Percentiles rank a stretch among this genome's conserved stretches.
phyloP scores from a whole-genome alignment of 305 asterid species.

The Solanum hybrid region DNA sequence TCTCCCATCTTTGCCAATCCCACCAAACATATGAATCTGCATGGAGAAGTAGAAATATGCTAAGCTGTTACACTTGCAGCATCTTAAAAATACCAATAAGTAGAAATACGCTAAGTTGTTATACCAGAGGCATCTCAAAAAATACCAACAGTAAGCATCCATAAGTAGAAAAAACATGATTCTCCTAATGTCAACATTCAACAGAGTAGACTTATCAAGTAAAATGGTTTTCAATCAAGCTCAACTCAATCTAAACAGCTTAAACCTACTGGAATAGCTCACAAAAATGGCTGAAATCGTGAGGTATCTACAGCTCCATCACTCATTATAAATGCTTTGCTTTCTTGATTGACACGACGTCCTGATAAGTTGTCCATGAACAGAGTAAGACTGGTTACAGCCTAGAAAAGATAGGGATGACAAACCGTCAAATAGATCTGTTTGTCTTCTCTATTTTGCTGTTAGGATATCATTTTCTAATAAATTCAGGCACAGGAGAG shows the following conservation, averaged over 20 bases:
- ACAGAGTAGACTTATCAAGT: background rate
- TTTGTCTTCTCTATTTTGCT: background rate
- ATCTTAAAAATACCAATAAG: background rate
- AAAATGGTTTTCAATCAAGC: background rate
- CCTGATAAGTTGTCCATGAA: background rate
- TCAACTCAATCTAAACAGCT: background rate
- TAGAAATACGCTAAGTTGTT: background rate
- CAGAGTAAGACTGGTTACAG: background rate
- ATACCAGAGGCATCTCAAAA: background rate
- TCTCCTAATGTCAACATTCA: background rate
- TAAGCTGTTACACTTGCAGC: conserved; percentile 10
- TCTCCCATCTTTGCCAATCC: conserved; percentile 99
- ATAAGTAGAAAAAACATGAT: background rate
- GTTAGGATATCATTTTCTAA: background rate
- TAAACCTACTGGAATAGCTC: background rate
- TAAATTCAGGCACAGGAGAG: background rate
- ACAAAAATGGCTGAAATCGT: background rate
- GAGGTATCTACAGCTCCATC: background rate
- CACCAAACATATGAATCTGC: conserved; percentile 99
- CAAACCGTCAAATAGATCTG: background rate
- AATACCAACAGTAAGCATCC: background rate
- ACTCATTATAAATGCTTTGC: background rate
- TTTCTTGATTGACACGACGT: background rate
- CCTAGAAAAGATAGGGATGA: background rate
- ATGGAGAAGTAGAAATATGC: conserved; percentile 6